Conservation (phyloP, 129 eudicot species). For the Pulicaria dysenterica region DNA sequence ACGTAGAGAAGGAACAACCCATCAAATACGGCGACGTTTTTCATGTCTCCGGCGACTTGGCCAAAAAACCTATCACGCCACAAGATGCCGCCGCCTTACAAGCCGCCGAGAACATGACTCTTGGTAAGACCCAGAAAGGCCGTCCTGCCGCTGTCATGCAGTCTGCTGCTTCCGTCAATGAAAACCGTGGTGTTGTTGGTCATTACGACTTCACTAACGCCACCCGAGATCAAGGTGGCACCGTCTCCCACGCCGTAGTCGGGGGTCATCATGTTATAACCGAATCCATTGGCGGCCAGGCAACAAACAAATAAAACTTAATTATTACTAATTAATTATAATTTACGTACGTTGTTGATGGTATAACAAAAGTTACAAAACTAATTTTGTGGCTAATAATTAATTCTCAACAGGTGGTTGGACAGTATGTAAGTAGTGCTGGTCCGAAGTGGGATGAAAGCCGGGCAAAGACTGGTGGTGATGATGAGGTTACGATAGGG, state of each 20-base stretch:
- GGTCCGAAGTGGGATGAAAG: background rate
- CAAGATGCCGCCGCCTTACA: slow-evolving; percentile 70
- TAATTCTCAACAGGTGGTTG: slow-evolving; percentile 48
- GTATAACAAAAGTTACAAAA: background rate
- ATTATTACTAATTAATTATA: too few relatives aligned
- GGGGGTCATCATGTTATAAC: slow-evolving; percentile 42
- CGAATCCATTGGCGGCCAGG: slow-evolving; percentile 59
- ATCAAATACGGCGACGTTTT: slow-evolving; percentile 74
- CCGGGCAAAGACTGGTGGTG: background rate
- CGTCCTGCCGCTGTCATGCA: slow-evolving; percentile 75
- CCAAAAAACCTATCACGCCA: slow-evolving; percentile 54
- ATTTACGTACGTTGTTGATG: too few relatives aligned
- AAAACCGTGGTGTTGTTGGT: slow-evolving; percentile 49
- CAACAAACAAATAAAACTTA: background rate
- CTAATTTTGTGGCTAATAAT: background rate
- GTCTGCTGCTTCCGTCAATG: slow-evolving; percentile 57
- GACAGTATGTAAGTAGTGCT: slow-evolving; percentile 34
- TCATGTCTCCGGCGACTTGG: slow-evolving; percentile 50
- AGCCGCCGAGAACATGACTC: slow-evolving; percentile 55
- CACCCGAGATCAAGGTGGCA: slow-evolving; percentile 37
- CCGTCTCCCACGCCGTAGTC: slow-evolving; percentile 42
- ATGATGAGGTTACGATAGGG: slow-evolving; percentile 54
- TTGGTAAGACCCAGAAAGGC: slow-evolving; percentile 51
- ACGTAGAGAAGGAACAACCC: slow-evolving; percentile 19
- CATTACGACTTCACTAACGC: slow-evolving; percentile 24